Percentiles rank a stretch among this genome's conserved stretches.
These are phyloP conservation scores for Dothideomycetes sp. DNA, from an alignment of 2,329 filamentous ascomycete species.

Conservation along the genomic window DNA sequence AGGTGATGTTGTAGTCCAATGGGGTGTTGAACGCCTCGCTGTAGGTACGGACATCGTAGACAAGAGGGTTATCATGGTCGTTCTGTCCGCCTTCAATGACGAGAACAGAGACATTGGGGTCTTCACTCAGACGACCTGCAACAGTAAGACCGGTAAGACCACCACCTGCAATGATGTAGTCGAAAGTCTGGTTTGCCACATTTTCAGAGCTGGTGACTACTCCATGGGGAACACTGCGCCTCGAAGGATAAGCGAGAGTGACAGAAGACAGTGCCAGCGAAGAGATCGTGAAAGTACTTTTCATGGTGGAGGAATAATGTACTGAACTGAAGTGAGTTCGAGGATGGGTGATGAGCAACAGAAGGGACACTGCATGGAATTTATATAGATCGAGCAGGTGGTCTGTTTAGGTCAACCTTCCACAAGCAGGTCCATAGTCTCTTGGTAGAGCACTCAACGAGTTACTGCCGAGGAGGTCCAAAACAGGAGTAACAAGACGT, in stretches of 20 bases:
- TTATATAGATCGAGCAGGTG: no score
- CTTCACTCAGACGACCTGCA: slow-evolving; percentile 8
- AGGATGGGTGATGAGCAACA: no score
- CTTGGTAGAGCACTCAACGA: no score
- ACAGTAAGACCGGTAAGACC: slow-evolving; percentile 16
- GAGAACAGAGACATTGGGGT: slow-evolving; percentile 13
- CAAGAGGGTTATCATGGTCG: slow-evolving; percentile 12
- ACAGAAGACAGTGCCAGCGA: neutral
- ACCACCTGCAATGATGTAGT: slow-evolving; percentile 17
- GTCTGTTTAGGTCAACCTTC: no score
- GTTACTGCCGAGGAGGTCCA: no score
- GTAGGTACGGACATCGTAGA: slow-evolving; percentile 16
- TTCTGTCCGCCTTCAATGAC: slow-evolving; percentile 21
- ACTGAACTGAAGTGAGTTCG: no score
- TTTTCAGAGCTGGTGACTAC: neutral
- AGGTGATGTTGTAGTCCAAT: slow-evolving; percentile 14
- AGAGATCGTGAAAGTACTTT: neutral
- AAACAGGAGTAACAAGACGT: no score
- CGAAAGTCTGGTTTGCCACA: slow-evolving; percentile 7
- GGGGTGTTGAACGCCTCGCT: slow-evolving; percentile 14
- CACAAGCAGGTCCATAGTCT: no score
- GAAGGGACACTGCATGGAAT: neutral
- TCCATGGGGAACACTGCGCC: neutral
- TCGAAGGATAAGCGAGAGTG: neutral
- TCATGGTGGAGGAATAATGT: no score